Conservation (phyloP, 768 basidiomycete species). For the Kondoa subrosea region DNA sequence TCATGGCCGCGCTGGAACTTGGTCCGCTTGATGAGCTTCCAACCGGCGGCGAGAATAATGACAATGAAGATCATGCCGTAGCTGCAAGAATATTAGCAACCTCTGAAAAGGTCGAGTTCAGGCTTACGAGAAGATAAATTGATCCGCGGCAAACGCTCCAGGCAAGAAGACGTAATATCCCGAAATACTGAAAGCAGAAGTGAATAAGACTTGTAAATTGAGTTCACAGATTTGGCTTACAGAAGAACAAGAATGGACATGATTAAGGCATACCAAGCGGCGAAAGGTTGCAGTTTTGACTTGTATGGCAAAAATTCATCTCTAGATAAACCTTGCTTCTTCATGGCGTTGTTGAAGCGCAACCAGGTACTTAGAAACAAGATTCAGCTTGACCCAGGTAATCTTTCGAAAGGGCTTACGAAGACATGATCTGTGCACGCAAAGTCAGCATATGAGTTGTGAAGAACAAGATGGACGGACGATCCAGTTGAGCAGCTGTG, state of each 20-base stretch:
- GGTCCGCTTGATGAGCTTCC: not conserved
- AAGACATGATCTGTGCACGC: not conserved
- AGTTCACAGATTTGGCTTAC: not conserved
- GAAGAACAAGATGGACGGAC: constrained; percentile 2
- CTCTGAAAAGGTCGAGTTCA: not conserved
- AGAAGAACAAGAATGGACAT: not conserved
- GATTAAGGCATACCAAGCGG: not conserved
- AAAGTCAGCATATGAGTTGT: not conserved
- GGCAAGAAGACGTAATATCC: not conserved
- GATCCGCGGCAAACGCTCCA: not conserved
- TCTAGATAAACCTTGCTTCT: constrained; percentile 21
- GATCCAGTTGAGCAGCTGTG: constrained; percentile 26
- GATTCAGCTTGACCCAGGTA: no score
- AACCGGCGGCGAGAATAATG: not conserved
- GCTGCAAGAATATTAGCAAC: not conserved
- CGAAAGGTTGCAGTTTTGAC: constrained; percentile 14
- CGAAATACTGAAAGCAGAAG: not conserved
- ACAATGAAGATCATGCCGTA: not conserved
- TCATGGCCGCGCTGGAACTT: not conserved
- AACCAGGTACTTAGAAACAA: constrained; percentile 23
- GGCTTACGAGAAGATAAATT: not conserved
- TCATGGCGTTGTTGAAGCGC: constrained; percentile 25
- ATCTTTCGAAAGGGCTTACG: no score
- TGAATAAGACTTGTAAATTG: not conserved
- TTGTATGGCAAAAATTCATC: constrained; percentile 15